Conservation (phyloP, 495 filamentous ascomycete species). For the Tuber calosporum region DNA sequence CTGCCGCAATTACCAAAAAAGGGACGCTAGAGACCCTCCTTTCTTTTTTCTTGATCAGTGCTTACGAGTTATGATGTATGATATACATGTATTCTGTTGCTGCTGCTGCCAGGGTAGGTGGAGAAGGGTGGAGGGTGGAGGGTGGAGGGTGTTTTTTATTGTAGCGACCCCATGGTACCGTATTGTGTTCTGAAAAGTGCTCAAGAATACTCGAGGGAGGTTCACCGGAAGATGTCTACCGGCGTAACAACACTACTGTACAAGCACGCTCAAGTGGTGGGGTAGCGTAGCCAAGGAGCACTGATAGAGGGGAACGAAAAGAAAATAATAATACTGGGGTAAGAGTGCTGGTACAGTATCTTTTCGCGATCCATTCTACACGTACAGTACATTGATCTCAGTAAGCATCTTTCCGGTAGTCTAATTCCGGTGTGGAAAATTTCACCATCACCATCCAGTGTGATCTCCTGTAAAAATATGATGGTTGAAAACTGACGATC, state of each 20-base stretch:
- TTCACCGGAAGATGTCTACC: not conserved
- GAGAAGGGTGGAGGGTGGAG: not conserved
- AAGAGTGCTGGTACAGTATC: not conserved
- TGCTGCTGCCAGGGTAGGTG: not conserved
- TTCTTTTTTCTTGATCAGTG: not conserved
- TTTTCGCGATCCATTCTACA: not conserved
- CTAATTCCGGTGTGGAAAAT: not conserved
- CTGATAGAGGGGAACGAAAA: not conserved
- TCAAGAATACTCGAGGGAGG: not conserved
- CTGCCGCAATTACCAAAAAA: not conserved
- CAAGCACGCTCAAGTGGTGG: not conserved
- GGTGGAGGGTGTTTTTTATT: not conserved
- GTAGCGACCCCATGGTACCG: not conserved
- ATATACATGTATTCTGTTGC: too few species aligned
- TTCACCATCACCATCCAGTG: not conserved
- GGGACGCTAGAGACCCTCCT: not conserved
- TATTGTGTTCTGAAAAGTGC: not conserved
- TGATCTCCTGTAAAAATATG: not conserved
- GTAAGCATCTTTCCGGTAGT: not conserved
- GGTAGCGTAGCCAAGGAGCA: not conserved
- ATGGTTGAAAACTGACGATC: not conserved
- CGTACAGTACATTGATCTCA: not conserved
- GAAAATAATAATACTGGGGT: not conserved
- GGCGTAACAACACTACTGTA: not conserved
- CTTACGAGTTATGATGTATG: not conserved